These are phyloP conservation scores for Leishmania arabica DNA, from an alignment of 208 protist species.

Conservation along the genomic window DNA sequence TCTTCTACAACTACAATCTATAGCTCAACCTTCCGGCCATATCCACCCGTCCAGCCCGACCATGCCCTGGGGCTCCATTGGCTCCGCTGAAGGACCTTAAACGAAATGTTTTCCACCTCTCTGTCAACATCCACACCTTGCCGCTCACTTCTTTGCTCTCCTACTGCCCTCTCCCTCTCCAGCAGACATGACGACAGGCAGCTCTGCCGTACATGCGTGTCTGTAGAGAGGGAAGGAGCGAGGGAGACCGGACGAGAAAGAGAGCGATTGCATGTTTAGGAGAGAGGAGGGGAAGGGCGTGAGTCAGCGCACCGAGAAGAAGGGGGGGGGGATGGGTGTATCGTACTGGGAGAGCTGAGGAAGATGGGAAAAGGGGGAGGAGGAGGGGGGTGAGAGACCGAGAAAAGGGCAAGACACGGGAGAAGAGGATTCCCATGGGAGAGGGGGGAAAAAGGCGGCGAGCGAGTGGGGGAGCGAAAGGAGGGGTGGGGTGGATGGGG, in stretches of 20 bases:
- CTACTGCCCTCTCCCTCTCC: background rate
- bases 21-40: background rate
- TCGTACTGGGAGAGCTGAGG: background rate
- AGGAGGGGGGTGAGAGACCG: background rate
- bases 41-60: background rate
- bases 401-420: background rate
- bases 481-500: background rate
- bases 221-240: background rate
- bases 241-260: too few species aligned
- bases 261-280: background rate
- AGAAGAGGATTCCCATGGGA: background rate
- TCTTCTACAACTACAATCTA: background rate
- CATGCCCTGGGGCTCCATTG: background rate
- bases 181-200: too few species aligned
- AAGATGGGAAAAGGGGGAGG: background rate
- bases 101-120: background rate
- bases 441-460: background rate
- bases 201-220: background rate
- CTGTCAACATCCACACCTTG: background rate
- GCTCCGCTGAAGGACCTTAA: background rate
- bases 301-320: background rate
- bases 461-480: background rate
- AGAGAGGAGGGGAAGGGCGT: background rate
- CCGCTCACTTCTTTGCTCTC: background rate
- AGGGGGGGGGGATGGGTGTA: background rate